These are phyloP conservation scores for Ganoderma resinaceum DNA, from an alignment of 1,284 basidiomycete species.

Conservation along the genomic window DNA sequence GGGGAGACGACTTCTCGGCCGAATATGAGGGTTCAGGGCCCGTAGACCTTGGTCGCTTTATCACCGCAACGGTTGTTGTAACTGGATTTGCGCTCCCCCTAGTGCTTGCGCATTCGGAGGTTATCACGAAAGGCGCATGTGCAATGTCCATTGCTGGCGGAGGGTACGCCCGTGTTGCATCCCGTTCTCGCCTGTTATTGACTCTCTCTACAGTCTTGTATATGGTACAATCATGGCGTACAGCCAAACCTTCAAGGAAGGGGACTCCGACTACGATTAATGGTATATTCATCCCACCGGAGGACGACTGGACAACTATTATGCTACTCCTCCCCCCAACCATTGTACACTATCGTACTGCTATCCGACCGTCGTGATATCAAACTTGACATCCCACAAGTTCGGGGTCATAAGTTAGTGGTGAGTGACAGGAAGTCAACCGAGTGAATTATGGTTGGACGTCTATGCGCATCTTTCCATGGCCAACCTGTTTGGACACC, in stretches of 20 bases:
- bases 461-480: slow-evolving; percentile 33
- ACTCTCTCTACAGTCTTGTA: slow-evolving; percentile 66
- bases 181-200: slow-evolving; percentile 5
- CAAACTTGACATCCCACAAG: slow-evolving; percentile 1
- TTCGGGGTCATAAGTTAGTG: slow-evolving; percentile 1
- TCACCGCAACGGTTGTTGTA: slow-evolving; percentile 90
- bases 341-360: slow-evolving; percentile 36
- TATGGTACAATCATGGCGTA: slow-evolving; percentile 95
- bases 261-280: slow-evolving; percentile 76
- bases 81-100: slow-evolving; percentile 95
- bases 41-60: slow-evolving; percentile 88
- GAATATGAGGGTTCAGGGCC: slow-evolving; percentile 69
- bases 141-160: slow-evolving; percentile 96
- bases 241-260: slow-evolving; percentile 82
- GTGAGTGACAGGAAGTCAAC: background rate
- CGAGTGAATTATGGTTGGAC: slow-evolving; percentile 22
- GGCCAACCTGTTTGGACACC: slow-evolving; percentile 26
- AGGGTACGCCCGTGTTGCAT: slow-evolving; percentile 57
- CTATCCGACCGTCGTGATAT: slow-evolving; percentile 24
- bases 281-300: slow-evolving; percentile 24
- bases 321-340: slow-evolving; percentile 30
- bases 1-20: slow-evolving; percentile 82
- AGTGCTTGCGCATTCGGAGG: slow-evolving; percentile 89
- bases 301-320: slow-evolving; percentile 27
- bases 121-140: slow-evolving; percentile 88